Evolutionary conservation across 2,329 filamentous ascomycete genomes (phyloP).

Genomic region (Penicillium crustosum): DNA sequence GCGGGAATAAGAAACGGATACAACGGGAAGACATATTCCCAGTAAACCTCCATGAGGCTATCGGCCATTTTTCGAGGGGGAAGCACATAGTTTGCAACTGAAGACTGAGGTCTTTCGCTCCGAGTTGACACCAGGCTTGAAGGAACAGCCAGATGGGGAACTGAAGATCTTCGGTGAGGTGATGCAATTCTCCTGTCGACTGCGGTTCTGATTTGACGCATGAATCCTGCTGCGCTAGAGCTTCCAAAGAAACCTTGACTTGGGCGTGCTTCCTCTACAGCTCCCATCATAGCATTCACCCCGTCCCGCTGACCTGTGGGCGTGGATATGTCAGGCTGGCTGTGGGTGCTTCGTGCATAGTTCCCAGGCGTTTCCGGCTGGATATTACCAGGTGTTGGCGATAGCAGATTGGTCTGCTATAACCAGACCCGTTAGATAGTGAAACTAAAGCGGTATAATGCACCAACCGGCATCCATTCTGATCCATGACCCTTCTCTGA

Average conservation of each 20-base stretch:
- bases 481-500: conserved; percentile 1
- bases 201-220: conserved; percentile 48
- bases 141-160: conserved; percentile 12
- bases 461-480: conserved; percentile 14
- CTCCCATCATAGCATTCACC: conserved; percentile 49
- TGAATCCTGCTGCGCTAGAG: conserved; percentile 51
- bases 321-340: background rate
- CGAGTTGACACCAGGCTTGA: conserved; percentile 26
- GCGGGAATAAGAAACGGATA: conserved; percentile 49
- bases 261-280: conserved; percentile 44
- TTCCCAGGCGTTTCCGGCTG: background rate
- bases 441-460: background rate
- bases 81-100: conserved; percentile 40
- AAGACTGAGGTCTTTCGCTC: conserved; percentile 8
- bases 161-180: conserved; percentile 20
- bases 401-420: conserved; percentile 4
- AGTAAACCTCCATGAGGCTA: conserved; percentile 48
- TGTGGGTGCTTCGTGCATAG: background rate
- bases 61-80: conserved; percentile 50
- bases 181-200: conserved; percentile 38
- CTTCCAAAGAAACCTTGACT: conserved; percentile 50
- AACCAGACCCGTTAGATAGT: background rate
- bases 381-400: conserved; percentile 3
- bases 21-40: conserved; percentile 49
- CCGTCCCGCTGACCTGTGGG: conserved; percentile 25